Conservation (phyloP, 202 grass and related monocot genomes). For the Musa balbisiana region DNA sequence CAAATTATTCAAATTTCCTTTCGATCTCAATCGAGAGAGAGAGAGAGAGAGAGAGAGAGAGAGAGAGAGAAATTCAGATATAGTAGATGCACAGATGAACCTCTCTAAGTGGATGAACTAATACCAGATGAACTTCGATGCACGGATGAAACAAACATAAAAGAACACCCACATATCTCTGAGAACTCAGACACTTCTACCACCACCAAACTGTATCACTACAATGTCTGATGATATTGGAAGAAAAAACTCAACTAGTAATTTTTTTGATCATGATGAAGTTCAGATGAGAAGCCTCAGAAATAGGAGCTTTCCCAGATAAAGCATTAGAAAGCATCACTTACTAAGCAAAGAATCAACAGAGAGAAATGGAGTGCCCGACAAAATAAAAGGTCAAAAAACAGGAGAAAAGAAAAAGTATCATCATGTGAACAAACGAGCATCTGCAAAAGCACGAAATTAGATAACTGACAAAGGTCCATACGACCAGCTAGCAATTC, state of each 20-base stretch:
- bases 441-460: constrained; percentile 8
- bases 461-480: constrained; percentile 14
- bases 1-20: no score
- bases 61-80: no score
- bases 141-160: no score
- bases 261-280: neutral
- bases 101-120: no score
- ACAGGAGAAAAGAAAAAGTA: constrained; percentile 12
- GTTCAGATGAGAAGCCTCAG: no score
- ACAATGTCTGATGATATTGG: neutral
- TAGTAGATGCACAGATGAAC: no score
- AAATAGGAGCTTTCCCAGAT: neutral
- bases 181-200: neutral
- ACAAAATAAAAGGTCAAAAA: neutral
- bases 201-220: neutral
- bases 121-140: no score
- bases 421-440: constrained; percentile 15
- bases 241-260: neutral
- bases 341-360: constrained; percentile 30
- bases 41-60: no score
- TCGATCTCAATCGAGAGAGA: no score
- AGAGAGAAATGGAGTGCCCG: constrained; percentile 19
- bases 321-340: neutral
- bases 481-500: constrained; percentile 25
- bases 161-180: neutral